Base-by-base conservation (phyloP, 495 filamentous ascomycete species). In the Neurospora sp. region DNA sequence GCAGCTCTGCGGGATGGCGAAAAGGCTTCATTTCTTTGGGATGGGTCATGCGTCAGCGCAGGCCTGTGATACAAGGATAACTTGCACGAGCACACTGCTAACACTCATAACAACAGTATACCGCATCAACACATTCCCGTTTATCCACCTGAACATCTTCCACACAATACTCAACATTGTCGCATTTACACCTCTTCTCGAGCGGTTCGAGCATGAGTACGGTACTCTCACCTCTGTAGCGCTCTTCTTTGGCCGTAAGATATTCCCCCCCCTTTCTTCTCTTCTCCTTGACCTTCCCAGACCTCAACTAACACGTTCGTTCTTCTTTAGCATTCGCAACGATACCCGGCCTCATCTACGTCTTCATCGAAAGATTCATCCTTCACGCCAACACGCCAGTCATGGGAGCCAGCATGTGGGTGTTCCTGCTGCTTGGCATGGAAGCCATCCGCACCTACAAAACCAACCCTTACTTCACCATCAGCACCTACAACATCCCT, bases 171-270 rank as follows among this genome's bases (percentile, higher is more conserved):
- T 98, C 77, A 97, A 98, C 82, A 78, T 92, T 54, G 20, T 97
- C 69, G 91, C 94, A 5, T 82, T 98, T 74, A 90, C 90, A 12
- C 96, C 96, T 18, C 84, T 99, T 69, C 79, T 98, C 75, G 95
- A 97, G 81, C 87, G 94, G 69, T 99, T 98, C 80, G 96, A 99
- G 83, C 85, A 89, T n/a, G 95, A 97, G 79, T 87, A 96, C 83
- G 96, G 96, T 37, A 97, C 95, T n/a, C 84, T 98, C 76, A 91
- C 92, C 37, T 89, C 93, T 23, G 77, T 95, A 69, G 88, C 92
- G 42, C 85, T 98, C 77, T 96, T 98, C 80, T 86, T 94, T 75
- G 96, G 96, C 70, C 93, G 94, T 97, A 86, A 85, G 94, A 76
- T 14, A 35, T 16, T 2, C 31, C 31, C 31, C 31, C 14, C 54